Base-by-base conservation (phyloP, 2,329 filamentous ascomycete species). In the Westerdykella aurantiaca region DNA sequence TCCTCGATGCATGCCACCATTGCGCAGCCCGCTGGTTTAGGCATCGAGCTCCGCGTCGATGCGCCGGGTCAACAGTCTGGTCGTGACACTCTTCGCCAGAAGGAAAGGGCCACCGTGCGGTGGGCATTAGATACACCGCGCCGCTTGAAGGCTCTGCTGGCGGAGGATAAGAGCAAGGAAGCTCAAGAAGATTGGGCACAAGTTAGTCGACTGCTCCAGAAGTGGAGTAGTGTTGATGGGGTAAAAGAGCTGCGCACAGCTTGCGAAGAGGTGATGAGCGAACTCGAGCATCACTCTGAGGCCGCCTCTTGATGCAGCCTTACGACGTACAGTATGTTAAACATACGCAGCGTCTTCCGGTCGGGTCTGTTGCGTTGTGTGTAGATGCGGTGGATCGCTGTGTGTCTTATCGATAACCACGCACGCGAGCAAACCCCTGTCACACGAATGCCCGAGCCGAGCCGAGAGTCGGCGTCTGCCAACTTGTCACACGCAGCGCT, bases 71-170 rank as follows among this genome's bases (percentile, higher is more conserved):
- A 47, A 6, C 38, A 46, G 9, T 51, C 57, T 10, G 46, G 43
- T 0, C 46, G 50, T 11, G 46, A 49, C 6, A 45, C 47, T 18
- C 58, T 55, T 38, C 70, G 63, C 52, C 52, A 58, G 47, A 66
- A 58, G 41, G 66, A 75, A 50, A 76, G 74, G 48, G 72, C 81
- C 54, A 72, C 83, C 6, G 85, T 84, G 4, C 69, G 69, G 44
- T 81, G 82, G 69, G 81, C 81, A 6, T 63, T 88, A 6, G 76
- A 73, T 5, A 76, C 79, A 3, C 83, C 84, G 34, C 75, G 73
- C 29, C 72, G 78, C 53, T 60, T 91, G 48, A 73, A 76, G 47
- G 60, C 59, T 29, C 67, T 89, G 47, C 72, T 85, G 12, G 69
- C 66, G 7, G 75, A 80, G 40, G 85, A 83, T 22, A 78, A 74